These are phyloP conservation scores for Neofusicoccum ribis DNA, from an alignment of 2,329 filamentous ascomycete genomes.

Conservation along the genomic window DNA sequence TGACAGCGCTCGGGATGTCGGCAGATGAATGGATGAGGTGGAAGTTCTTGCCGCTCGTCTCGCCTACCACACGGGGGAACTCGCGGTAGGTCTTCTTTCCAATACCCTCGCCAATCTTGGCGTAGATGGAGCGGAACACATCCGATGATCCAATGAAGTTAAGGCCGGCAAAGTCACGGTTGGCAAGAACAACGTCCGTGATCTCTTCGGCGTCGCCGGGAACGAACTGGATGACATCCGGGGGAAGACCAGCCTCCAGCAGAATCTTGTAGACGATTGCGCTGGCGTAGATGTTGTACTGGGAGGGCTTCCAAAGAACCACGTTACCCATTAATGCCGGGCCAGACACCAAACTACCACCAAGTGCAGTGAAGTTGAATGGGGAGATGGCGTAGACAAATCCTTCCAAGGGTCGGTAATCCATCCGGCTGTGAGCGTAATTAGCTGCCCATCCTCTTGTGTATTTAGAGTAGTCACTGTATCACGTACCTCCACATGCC, in stretches of 20 bases:
- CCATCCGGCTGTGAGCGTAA: slow-evolving; percentile 58
- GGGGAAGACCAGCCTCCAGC: slow-evolving; percentile 83
- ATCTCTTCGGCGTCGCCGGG: slow-evolving; percentile 84
- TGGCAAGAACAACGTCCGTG: slow-evolving; percentile 72
- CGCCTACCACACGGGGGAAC: slow-evolving; percentile 86
- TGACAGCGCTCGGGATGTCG: slow-evolving; percentile 73
- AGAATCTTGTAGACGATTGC: slow-evolving; percentile 89
- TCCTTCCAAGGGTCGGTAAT: slow-evolving; percentile 91
- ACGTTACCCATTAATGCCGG: slow-evolving; percentile 92
- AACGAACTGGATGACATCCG: slow-evolving; percentile 88
- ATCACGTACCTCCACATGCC: slow-evolving; percentile 73
- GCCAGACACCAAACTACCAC: slow-evolving; percentile 77
- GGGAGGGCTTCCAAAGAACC: slow-evolving; percentile 92
- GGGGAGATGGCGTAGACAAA: slow-evolving; percentile 93
- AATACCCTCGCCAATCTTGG: slow-evolving; percentile 79
- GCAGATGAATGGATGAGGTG: slow-evolving; percentile 77
- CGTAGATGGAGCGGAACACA: slow-evolving; percentile 86
- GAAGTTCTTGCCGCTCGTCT: slow-evolving; percentile 94
- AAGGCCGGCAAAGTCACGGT: slow-evolving; percentile 79
- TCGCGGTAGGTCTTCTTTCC: slow-evolving; percentile 78
- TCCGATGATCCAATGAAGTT: slow-evolving; percentile 93
- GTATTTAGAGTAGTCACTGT: neutral
- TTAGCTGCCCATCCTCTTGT: slow-evolving; percentile 24
- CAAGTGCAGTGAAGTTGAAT: slow-evolving; percentile 97
- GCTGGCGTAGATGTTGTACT: slow-evolving; percentile 83